Evolutionary conservation across 352 stramenopile genomes (phyloP).

Genomic region (Thalassiosira livingstoniorum): DNA sequence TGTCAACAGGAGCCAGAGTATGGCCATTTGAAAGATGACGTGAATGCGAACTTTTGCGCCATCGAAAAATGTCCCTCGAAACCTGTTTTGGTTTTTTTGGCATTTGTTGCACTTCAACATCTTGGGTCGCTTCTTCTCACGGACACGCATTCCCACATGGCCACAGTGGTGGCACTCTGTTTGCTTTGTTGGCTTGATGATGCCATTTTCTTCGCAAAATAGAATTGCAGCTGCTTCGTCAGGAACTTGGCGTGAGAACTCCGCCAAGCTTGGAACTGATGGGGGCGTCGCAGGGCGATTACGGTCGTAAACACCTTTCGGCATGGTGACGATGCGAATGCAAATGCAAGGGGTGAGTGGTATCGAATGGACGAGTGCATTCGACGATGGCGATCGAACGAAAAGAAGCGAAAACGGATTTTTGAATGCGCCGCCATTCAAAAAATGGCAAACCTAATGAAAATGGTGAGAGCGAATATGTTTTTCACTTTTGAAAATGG

Average conservation of each 20-base stretch:
- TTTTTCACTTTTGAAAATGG: too few relatives aligned
- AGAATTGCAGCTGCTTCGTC: background rate
- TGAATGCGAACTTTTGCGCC: background rate
- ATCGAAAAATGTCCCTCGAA: background rate
- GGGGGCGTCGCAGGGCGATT: background rate
- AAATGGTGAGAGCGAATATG: too few relatives aligned
- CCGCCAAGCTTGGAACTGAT: background rate
- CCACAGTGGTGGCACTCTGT: background rate
- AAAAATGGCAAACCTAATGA: too few relatives aligned
- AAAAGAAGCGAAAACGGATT: too few relatives aligned
- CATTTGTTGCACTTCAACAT: background rate
- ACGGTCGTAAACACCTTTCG: background rate
- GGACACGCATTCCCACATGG: background rate
- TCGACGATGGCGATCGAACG: too few relatives aligned
- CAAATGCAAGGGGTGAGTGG: too few relatives aligned
- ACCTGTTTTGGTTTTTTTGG: background rate
- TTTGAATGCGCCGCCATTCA: too few relatives aligned
- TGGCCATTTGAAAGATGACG: background rate
- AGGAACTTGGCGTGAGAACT: background rate
- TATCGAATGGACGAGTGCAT: too few relatives aligned
- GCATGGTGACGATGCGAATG: too few relatives aligned
- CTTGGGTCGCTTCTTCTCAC: background rate
- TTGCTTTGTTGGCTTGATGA: background rate
- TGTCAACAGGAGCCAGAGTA: background rate
- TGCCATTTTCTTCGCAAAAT: background rate